These are phyloP conservation scores for Morella rubra DNA, from an alignment of 306 rosid species.

Conservation along the genomic window DNA sequence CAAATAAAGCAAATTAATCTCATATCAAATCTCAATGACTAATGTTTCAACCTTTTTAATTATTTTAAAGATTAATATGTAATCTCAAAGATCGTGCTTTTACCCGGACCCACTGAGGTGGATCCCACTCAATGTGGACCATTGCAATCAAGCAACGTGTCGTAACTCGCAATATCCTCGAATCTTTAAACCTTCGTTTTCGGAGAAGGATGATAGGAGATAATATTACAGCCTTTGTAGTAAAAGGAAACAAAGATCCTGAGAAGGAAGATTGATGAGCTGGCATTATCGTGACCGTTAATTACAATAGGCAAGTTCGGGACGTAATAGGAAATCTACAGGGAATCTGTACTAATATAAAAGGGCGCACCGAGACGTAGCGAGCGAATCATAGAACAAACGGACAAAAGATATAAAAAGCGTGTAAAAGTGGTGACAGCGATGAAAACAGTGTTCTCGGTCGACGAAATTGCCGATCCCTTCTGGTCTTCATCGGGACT, in stretches of 20 bases:
- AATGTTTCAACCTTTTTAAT: too few species aligned
- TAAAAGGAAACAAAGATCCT: background rate
- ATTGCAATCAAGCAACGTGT: too few species aligned
- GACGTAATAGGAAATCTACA: background rate
- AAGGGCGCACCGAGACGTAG: background rate
- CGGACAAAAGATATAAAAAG: background rate
- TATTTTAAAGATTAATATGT: too few species aligned
- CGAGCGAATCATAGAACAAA: background rate
- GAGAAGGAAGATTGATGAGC: background rate
- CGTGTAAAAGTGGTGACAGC: background rate
- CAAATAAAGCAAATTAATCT: too few species aligned
- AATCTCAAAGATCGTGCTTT: too few species aligned
- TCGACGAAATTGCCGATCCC: slow-evolving; percentile 34
- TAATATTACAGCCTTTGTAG: too few species aligned
- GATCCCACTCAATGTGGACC: too few species aligned
- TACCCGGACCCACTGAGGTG: too few species aligned
- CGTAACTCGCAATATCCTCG: too few species aligned
- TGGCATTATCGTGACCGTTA: background rate
- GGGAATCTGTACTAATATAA: background rate
- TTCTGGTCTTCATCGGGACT: slow-evolving; percentile 27
- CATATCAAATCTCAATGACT: too few species aligned
- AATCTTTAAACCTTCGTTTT: too few species aligned
- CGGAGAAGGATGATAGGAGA: background rate
- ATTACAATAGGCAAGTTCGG: background rate
- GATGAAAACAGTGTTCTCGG: slow-evolving; percentile 34